These are phyloP conservation scores for Gossypium arboreum DNA, from an alignment of 345 rosid genomes.

Conservation along the genomic window DNA sequence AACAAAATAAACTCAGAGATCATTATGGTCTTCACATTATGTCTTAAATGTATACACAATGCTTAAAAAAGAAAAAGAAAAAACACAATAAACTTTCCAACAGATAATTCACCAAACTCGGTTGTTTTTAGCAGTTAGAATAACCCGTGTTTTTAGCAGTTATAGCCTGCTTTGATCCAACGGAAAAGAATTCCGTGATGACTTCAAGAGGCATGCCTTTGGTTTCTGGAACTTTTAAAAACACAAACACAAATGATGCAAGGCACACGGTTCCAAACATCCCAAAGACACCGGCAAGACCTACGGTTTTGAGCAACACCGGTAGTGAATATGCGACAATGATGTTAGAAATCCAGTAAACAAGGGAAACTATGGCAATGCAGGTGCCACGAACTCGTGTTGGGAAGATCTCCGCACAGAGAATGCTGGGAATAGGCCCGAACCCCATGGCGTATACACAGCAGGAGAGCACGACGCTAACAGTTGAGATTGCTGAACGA, in stretches of 20 bases:
- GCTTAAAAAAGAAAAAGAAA: no score
- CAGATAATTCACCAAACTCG: conserved; percentile 17
- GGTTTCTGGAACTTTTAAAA: conserved; percentile 82
- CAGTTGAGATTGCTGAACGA: conserved; percentile 64
- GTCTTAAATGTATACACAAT: background rate
- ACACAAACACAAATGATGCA: conserved; percentile 65
- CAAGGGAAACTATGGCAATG: conserved; percentile 80
- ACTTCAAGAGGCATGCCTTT: conserved; percentile 99
- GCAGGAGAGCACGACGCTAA: conserved; percentile 62
- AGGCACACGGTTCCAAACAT: conserved; percentile 63
- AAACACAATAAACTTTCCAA: no score
- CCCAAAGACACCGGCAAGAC: conserved; percentile 84
- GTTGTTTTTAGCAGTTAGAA: conserved; percentile 24
- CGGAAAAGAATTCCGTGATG: conserved; percentile 78
- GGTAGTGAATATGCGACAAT: conserved; percentile 87
- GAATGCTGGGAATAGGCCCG: conserved; percentile 90
- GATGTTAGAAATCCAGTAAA: conserved; percentile 71
- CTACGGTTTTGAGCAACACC: conserved; percentile 60
- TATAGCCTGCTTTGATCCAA: conserved; percentile 71
- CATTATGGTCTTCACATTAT: background rate
- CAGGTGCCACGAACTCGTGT: conserved; percentile 88
- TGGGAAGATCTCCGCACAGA: conserved; percentile 83
- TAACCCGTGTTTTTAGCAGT: conserved; percentile 17
- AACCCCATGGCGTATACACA: conserved; percentile 99
- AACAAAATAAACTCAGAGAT: background rate